Percentiles rank a stretch among this genome's conserved stretches.
Evolutionary conservation across 345 rosid genomes (phyloP).

Genomic region (Turnera subulata): DNA sequence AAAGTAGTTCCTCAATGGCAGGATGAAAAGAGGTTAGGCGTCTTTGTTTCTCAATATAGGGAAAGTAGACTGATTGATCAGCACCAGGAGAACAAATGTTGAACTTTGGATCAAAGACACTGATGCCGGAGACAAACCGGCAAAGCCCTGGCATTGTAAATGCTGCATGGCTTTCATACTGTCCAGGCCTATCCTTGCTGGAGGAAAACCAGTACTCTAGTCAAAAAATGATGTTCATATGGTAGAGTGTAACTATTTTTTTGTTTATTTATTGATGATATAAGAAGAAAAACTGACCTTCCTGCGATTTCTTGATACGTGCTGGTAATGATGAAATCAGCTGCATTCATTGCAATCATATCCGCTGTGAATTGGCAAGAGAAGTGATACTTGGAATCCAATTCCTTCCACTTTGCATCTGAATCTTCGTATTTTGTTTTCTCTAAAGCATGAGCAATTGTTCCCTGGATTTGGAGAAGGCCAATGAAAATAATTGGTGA

Average conservation of each 20-base stretch:
- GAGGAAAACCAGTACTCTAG: not conserved
- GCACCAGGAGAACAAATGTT: constrained; percentile 95
- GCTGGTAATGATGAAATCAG: constrained; percentile 87
- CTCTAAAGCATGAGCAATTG: constrained; percentile 92
- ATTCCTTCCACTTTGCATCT: constrained; percentile 81
- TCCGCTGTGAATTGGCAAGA: constrained; percentile 95
- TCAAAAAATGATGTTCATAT: not conserved
- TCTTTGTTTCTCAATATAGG: constrained; percentile 49
- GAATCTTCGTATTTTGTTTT: constrained; percentile 91
- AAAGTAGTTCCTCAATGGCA: constrained; percentile 70
- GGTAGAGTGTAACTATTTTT: too few relatives aligned
- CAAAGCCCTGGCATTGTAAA: constrained; percentile 92
- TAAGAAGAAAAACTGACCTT: constrained; percentile 40
- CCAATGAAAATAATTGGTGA: not conserved
- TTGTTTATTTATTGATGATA: constrained; percentile 3
- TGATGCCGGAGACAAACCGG: constrained; percentile 85
- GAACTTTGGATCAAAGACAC: constrained; percentile 88
- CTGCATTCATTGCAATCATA: constrained; percentile 68
- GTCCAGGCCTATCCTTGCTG: constrained; percentile 82
- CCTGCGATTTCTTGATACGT: constrained; percentile 97
- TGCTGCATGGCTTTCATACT: constrained; percentile 77
- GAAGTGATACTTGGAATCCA: constrained; percentile 84
- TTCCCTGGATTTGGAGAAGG: constrained; percentile 41
- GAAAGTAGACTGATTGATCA: constrained; percentile 91
- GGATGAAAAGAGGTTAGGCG: constrained; percentile 59